A percentile compares a stretch with the other conserved stretches of the same genome.
These are phyloP conservation scores for Cadophora luteo-olivacea DNA, from an alignment of 2,329 filamentous ascomycete species.

Conservation along the genomic window DNA sequence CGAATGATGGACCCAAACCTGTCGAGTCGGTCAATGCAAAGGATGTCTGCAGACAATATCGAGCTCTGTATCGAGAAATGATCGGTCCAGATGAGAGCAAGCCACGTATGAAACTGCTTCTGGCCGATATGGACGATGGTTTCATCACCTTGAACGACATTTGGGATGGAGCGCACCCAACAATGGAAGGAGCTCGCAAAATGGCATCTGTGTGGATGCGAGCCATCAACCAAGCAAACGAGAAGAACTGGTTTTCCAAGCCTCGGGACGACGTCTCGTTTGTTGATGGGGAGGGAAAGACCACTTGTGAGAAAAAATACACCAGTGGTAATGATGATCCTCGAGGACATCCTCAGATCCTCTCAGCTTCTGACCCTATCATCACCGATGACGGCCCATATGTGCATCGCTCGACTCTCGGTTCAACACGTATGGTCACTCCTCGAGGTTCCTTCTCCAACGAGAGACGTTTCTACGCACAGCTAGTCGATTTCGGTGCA, in stretches of 20 bases:
- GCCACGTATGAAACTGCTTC: slow-evolving; percentile 11
- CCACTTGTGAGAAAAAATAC: not conserved
- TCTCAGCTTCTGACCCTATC: not conserved
- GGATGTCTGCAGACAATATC: slow-evolving; percentile 40
- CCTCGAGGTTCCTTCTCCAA: not conserved
- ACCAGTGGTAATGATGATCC: slow-evolving; percentile 1
- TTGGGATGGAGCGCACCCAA: slow-evolving; percentile 35
- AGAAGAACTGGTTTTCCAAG: not conserved
- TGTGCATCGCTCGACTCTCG: not conserved
- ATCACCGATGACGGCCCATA: slow-evolving; percentile 3
- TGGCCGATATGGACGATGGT: slow-evolving; percentile 29
- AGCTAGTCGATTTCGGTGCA: not conserved
- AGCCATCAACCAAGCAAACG: not conserved
- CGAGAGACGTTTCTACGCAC: not conserved
- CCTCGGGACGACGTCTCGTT: not conserved
- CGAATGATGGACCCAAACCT: slow-evolving; percentile 22
- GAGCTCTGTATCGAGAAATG: slow-evolving; percentile 12
- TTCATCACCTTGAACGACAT: slow-evolving; percentile 26
- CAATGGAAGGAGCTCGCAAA: slow-evolving; percentile 34
- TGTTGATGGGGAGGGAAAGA: not conserved
- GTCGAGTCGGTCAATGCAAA: not conserved
- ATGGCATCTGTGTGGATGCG: slow-evolving; percentile 35
- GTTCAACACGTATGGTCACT: not conserved
- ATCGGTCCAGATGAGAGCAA: not conserved
- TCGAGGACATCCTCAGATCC: not conserved